phyloP scores from a whole-genome alignment of 1,139 yeast species.

The Groenewaldozyma sp. region DNA sequence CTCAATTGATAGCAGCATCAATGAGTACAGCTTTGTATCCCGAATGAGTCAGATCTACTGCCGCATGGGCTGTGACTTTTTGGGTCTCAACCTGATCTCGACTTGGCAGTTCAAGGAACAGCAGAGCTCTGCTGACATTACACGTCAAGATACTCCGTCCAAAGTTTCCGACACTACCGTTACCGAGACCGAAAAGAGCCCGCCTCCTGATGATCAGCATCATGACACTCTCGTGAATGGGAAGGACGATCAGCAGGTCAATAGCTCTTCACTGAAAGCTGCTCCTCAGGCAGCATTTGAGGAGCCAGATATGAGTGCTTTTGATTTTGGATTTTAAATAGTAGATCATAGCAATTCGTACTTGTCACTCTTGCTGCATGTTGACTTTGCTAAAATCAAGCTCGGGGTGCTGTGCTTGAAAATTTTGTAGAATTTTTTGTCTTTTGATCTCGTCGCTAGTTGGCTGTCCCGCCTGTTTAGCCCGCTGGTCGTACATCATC shows the following conservation, averaged over 20 bases:
- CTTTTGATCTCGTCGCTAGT: slow-evolving; percentile 32
- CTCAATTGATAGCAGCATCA: no score
- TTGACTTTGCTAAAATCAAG: slow-evolving; percentile 30
- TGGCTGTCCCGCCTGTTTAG: slow-evolving; percentile 32
- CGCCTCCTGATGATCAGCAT: not conserved
- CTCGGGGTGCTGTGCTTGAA: slow-evolving; percentile 37
- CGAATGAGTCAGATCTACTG: slow-evolving; percentile 60
- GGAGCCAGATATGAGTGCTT: slow-evolving; percentile 78
- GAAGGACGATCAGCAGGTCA: slow-evolving; percentile 6
- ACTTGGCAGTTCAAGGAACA: slow-evolving; percentile 60
- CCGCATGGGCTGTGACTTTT: slow-evolving; percentile 86
- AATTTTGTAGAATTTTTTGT: slow-evolving; percentile 29
- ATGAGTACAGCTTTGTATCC: slow-evolving; percentile 53
- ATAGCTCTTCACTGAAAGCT: slow-evolving; percentile 27
- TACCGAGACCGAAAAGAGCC: slow-evolving; percentile 6
- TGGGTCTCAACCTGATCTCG: slow-evolving; percentile 52
- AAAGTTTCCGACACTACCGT: no score
- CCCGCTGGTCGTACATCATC: slow-evolving; percentile 40
- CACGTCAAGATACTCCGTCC: not conserved
- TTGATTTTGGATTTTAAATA: slow-evolving; percentile 44
- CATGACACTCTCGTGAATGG: slow-evolving; percentile 3
- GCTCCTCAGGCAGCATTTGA: slow-evolving; percentile 48
- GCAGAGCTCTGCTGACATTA: slow-evolving; percentile 1
- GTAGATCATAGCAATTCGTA: not conserved
- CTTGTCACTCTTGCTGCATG: slow-evolving; percentile 5